Conservation (phyloP, 345 rosid genomes). For the Camelina sativa region DNA sequence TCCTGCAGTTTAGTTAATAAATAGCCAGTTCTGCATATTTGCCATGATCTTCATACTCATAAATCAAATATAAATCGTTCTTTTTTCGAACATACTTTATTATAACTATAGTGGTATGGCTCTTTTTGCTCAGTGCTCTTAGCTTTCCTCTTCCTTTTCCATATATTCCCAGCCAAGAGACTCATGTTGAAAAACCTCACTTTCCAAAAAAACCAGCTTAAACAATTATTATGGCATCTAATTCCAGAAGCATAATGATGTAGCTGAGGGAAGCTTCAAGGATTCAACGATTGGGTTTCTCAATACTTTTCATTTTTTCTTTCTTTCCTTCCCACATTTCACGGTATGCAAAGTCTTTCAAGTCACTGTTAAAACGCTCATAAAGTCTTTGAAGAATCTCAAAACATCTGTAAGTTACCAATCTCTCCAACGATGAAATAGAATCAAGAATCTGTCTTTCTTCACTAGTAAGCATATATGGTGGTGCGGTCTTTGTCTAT, state of each 20-base stretch:
- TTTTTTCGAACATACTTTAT: slow-evolving; percentile 31
- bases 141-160: slow-evolving; percentile 33
- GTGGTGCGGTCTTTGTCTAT: slow-evolving; percentile 42
- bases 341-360: slow-evolving; percentile 34
- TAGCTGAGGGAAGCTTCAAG: slow-evolving; percentile 36
- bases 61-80: slow-evolving; percentile 19
- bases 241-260: slow-evolving; percentile 41
- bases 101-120: slow-evolving; percentile 27
- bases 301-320: slow-evolving; percentile 35
- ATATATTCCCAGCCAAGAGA: slow-evolving; percentile 39
- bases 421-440: slow-evolving; percentile 22
- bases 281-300: slow-evolving; percentile 35
- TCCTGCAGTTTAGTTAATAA: slow-evolving; percentile 16
- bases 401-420: slow-evolving; percentile 34
- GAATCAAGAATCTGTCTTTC: slow-evolving; percentile 45
- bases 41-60: slow-evolving; percentile 39
- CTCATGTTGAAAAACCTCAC: slow-evolving; percentile 33
- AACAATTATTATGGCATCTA: slow-evolving; percentile 45
- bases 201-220: slow-evolving; percentile 39
- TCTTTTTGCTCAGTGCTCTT: slow-evolving; percentile 38
- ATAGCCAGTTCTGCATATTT: slow-evolving; percentile 34
- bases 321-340: slow-evolving; percentile 35
- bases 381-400: slow-evolving; percentile 34
- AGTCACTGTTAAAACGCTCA: slow-evolving; percentile 41
- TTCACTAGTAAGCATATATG: slow-evolving; percentile 42